These are phyloP conservation scores for Hortaea werneckii DNA, from an alignment of 2,329 filamentous ascomycete species.

Conservation along the genomic window DNA sequence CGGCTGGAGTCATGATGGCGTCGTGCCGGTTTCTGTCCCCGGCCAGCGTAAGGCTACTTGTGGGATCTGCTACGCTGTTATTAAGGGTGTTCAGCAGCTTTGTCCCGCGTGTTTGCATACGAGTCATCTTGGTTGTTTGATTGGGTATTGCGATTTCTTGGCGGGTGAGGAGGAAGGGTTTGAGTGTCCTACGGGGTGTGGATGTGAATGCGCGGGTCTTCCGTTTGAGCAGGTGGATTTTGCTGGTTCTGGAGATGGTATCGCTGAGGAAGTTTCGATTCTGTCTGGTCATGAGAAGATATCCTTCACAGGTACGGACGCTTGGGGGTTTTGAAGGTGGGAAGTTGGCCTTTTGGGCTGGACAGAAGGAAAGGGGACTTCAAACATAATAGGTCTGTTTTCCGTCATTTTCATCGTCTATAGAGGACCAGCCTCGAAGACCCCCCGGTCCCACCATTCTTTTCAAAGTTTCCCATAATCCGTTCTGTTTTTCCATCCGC, in stretches of 20 bases:
- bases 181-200: conserved; percentile 22
- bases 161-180: conserved; percentile 8
- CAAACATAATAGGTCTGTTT: no score
- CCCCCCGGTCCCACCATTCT: no score
- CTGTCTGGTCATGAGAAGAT: no score
- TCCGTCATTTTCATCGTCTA: no score
- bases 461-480: no score
- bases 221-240: conserved; percentile 7
- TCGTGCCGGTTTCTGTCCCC: neutral
- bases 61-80: conserved; percentile 18
- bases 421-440: no score
- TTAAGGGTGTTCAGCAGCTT: conserved; percentile 18
- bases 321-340: no score
- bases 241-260: neutral
- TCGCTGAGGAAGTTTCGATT: no score
- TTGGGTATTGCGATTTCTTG: conserved; percentile 4
- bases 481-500: no score
- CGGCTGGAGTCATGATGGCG: neutral
- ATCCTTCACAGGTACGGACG: no score
- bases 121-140: conserved; percentile 18
- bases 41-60: conserved; percentile 12
- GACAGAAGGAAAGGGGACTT: no score
- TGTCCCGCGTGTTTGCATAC: conserved; percentile 22
- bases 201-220: conserved; percentile 17
- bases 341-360: no score